Base-by-base conservation (phyloP, 1,284 basidiomycete species). In the Ustilago esculenta region DNA sequence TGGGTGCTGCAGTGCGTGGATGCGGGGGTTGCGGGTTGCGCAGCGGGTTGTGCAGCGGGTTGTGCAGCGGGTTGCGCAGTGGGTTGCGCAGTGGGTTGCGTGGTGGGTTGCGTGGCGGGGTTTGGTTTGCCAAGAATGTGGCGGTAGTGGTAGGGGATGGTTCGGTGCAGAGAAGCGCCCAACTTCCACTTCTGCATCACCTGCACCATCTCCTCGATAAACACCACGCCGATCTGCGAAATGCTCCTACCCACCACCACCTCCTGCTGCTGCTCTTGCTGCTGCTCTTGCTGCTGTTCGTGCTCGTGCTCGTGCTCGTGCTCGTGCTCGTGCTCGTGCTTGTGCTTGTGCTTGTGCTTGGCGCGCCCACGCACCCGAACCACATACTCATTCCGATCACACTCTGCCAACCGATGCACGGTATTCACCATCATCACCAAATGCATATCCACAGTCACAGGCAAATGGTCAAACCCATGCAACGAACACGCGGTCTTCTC, bases 141-240 rank as follows among this genome's bases (percentile, higher is more conserved):
- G 5, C 55, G 51, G n/a, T 29, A 58, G 7, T 59, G 63, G 18
- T 44, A 51, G 15, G 63, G 55, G n/a, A 66, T 35, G 3, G 29
- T 33, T 8, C 66, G 34, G 17, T 63, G 66, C 18, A 69, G 24
- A n/a, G 66, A 69, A 1, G 35, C 46, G 4, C 54, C 66, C 15
- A 69, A 46, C 55, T 69, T 69, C 66, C 66, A 69, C 36, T 69
- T 63, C 17, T 63, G 55, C 66, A 69, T 69, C 29, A 57, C 66
- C 30, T 63, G 66, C 10, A 54, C 40, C 66, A 69, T 69, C 25
- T 69, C 66, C 35, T 58, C 59, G 34, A 69, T 59, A 20, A 69
- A 69, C 18, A 69, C 27, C 24, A 63, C 44, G n/a, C 66, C 66
- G 29, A 69, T 63, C 37, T 69, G 66, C 6, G 59, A 69, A 18